These are phyloP conservation scores for Aspergillus diversus DNA, from an alignment of 495 filamentous ascomycete genomes.

Conservation along the genomic window DNA sequence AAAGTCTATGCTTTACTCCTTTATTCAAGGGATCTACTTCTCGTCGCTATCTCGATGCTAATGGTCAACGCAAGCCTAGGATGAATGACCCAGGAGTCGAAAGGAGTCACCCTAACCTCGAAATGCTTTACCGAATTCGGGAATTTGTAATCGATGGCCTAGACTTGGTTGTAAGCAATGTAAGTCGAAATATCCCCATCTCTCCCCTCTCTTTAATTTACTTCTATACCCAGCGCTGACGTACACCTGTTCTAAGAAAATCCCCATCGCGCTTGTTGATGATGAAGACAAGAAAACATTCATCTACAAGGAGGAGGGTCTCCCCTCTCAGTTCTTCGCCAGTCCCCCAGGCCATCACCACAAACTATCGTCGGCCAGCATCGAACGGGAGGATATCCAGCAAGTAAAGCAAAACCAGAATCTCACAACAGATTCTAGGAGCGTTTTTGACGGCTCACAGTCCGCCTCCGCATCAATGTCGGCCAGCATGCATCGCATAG, in stretches of 20 bases:
- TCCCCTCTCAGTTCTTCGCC: constrained; percentile 52
- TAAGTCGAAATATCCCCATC: constrained; percentile 26
- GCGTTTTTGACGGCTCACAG: constrained; percentile 49
- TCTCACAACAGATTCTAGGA: constrained; percentile 39
- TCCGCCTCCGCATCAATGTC: constrained; percentile 51
- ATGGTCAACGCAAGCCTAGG: constrained; percentile 54
- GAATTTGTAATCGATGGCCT: constrained; percentile 71
- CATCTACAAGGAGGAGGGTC: constrained; percentile 59
- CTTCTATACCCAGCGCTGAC: constrained; percentile 8
- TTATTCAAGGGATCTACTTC: constrained; percentile 55
- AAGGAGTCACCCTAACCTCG: constrained; percentile 64
- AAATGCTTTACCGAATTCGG: constrained; percentile 71
- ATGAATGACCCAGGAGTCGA: constrained; percentile 59
- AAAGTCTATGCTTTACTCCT: constrained; percentile 74
- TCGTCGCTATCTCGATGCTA: constrained; percentile 50
- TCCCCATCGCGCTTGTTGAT: constrained; percentile 50
- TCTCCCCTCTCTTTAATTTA: neutral
- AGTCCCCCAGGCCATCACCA: constrained; percentile 45
- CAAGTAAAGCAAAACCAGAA: constrained; percentile 34
- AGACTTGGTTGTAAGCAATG: constrained; percentile 58
- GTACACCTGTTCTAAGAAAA: constrained; percentile 33
- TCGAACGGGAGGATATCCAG: constrained; percentile 51
- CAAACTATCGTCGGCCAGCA: constrained; percentile 41
- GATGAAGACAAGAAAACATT: constrained; percentile 55
- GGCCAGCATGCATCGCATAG: constrained; percentile 62